phyloP scores from a whole-genome alignment of 73 alveolate genomes.

The Paramecium tetraurelia region DNA sequence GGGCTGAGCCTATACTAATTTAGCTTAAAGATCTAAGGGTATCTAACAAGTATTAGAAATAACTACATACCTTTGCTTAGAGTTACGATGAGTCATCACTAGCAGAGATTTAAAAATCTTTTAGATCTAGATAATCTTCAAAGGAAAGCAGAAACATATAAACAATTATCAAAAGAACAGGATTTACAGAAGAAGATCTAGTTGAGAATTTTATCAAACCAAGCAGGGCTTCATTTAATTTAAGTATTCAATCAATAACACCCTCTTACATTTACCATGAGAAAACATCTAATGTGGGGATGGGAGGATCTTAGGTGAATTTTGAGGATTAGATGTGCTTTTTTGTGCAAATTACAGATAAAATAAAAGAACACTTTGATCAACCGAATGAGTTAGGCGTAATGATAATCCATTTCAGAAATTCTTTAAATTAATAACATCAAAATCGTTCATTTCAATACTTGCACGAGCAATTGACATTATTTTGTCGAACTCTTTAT shows the following conservation, averaged over 20 bases:
- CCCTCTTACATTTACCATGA: slow-evolving; percentile 23
- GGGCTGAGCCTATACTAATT: slow-evolving; percentile 7
- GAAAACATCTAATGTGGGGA: not conserved
- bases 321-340: not conserved
- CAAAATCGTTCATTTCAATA: not conserved
- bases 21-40: not conserved
- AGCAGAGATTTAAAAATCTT: not conserved
- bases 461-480: not conserved
- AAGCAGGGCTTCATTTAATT: not conserved
- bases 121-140: not conserved
- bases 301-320: not conserved
- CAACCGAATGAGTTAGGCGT: not conserved
- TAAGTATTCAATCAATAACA: not conserved
- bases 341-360: not conserved
- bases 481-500: slow-evolving; percentile 15
- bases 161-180: not conserved
- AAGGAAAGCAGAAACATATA: not conserved
- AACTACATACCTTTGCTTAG: not conserved
- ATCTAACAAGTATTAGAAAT: not conserved
- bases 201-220: not conserved
- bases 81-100: not conserved
- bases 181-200: slow-evolving; percentile 33
- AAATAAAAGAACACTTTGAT: not conserved
- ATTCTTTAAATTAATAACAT: not conserved
- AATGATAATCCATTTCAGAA: not conserved